Base-by-base conservation (phyloP, 805 yeast genomes). In the Metschnikowia aberdeeniae region DNA sequence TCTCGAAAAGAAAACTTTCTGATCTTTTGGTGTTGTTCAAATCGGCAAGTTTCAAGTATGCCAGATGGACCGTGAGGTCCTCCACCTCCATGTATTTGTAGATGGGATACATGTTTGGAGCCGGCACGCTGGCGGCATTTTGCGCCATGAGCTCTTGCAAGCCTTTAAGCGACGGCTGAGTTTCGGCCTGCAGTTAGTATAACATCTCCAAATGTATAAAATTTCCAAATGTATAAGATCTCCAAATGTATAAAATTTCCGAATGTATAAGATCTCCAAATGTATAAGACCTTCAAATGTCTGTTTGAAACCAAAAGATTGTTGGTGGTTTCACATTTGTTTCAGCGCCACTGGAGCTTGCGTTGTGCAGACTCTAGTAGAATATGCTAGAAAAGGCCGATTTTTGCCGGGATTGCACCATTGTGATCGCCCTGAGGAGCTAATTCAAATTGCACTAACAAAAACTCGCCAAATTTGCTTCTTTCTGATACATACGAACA, bases 61-160 rank as follows among this genome's bases (percentile, higher is more conserved):
- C 97, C 49, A 80, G 78, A 58, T 90, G 96, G 3, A 97, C 96
- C 4, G 95, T 89, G 59, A 89, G 66, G 50, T 84, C 84, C 46
- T 86, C 90, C 8, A 89, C 82, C 5, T 84, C 76, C 51, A 88
- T 77, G 49, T 79, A 81, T 20, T 86, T 76, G 66, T 77, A 89
- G 11, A 93, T 80, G 3, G 97, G 97, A 60, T 85, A 89, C 58
- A 89, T 67, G 61, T 89, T 92, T 34, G 83, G 82, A 20, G 34
- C 43, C n/a, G 49, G 46, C n/a, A 29, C 33, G 14, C 34, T 31
- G 19, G n/a, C 34, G 8, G 45, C 48, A 34, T 52, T 46, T 24
- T 31, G 37, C 26, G 56, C 58, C 36, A 67, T 61, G 34, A 65
- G 53, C 14, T 60, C 40, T 22, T 36, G 49, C 42, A 71, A 58